Percentiles rank a stretch among this genome's conserved stretches.
These are phyloP conservation scores for Pistacia vera DNA, from an alignment of 345 rosid species.

Conservation along the genomic window DNA sequence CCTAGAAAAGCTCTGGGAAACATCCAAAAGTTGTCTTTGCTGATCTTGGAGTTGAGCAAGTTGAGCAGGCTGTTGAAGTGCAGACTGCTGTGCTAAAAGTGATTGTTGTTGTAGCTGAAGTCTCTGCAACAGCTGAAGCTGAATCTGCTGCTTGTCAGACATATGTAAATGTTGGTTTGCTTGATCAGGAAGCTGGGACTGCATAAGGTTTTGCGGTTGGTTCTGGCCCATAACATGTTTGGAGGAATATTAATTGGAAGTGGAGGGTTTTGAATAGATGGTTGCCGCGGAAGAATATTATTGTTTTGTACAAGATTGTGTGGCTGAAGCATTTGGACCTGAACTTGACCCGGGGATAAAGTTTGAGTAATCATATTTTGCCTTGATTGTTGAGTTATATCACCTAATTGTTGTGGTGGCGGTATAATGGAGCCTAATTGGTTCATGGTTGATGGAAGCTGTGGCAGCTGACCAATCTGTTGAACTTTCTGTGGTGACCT, in stretches of 20 bases:
- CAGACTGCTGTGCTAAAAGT: conserved; percentile 47
- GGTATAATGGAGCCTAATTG: conserved; percentile 33
- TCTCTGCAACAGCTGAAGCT: conserved; percentile 73
- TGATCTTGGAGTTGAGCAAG: conserved; percentile 50
- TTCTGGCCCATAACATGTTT: conserved; percentile 42
- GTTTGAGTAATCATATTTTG: conserved; percentile 48
- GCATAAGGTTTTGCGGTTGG: conserved; percentile 44
- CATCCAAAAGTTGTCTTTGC: conserved; percentile 53
- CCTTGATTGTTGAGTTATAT: conserved; percentile 46
- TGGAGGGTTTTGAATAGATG: conserved; percentile 46
- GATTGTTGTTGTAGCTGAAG: conserved; percentile 70
- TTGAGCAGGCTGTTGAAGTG: conserved; percentile 47
- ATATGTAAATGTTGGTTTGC: conserved; percentile 48
- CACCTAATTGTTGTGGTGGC: conserved; percentile 47
- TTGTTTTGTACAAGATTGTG: conserved; percentile 42
- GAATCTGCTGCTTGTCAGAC: conserved; percentile 58
- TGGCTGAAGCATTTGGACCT: conserved; percentile 52
- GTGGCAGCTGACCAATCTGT: conserved; percentile 47
- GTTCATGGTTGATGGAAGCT: conserved; percentile 41
- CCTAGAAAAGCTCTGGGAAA: conserved; percentile 56
- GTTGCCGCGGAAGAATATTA: conserved; percentile 47
- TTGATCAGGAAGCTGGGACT: conserved; percentile 48
- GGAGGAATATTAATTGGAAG: conserved; percentile 51
- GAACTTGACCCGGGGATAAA: conserved; percentile 45
- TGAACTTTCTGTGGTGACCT: conserved; percentile 51